Conservation (phyloP, 192 early-diverging fungal species). For the Geosiphon pyriformis region DNA sequence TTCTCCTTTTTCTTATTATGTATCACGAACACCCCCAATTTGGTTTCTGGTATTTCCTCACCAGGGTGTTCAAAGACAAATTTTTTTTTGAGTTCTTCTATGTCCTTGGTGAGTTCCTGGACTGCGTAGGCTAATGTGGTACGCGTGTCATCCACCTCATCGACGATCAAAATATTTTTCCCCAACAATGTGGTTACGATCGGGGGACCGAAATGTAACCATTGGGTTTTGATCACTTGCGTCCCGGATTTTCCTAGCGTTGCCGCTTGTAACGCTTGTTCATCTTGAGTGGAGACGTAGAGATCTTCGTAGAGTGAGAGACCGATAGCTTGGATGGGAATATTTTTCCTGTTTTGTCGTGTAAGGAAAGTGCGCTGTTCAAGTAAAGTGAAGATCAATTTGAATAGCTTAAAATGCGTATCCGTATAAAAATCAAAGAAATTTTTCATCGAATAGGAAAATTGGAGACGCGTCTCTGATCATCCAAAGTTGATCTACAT, state of each 20-base stretch:
- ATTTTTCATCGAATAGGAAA: too few species aligned
- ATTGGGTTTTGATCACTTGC: slow-evolving; percentile 74
- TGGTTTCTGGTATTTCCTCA: slow-evolving; percentile 41
- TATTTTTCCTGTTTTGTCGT: slow-evolving; percentile 59
- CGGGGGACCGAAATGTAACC: slow-evolving; percentile 68
- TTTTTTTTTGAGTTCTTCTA: slow-evolving; percentile 45
- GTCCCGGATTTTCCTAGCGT: slow-evolving; percentile 40
- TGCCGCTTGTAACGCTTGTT: slow-evolving; percentile 20
- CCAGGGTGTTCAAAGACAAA: slow-evolving; percentile 23
- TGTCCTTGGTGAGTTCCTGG: slow-evolving; percentile 64
- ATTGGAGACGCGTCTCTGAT: too few species aligned
- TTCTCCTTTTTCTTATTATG: slow-evolving; percentile 78
- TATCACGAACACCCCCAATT: slow-evolving; percentile 70
- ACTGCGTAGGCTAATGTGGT: slow-evolving; percentile 69
- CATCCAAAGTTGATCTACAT: too few species aligned
- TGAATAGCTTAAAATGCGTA: too few species aligned
- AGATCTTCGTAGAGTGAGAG: slow-evolving; percentile 73
- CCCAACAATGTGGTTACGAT: slow-evolving; percentile 59
- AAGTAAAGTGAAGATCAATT: background rate
- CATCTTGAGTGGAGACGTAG: slow-evolving; percentile 32
- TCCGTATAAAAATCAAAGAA: too few species aligned
- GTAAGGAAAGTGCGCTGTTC: slow-evolving; percentile 64
- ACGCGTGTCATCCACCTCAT: slow-evolving; percentile 76
- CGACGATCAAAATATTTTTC: slow-evolving; percentile 68
- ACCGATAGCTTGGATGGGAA: slow-evolving; percentile 74